phyloP scores from a whole-genome alignment of 306 rosid genomes.

The Cicer cuneatum region DNA sequence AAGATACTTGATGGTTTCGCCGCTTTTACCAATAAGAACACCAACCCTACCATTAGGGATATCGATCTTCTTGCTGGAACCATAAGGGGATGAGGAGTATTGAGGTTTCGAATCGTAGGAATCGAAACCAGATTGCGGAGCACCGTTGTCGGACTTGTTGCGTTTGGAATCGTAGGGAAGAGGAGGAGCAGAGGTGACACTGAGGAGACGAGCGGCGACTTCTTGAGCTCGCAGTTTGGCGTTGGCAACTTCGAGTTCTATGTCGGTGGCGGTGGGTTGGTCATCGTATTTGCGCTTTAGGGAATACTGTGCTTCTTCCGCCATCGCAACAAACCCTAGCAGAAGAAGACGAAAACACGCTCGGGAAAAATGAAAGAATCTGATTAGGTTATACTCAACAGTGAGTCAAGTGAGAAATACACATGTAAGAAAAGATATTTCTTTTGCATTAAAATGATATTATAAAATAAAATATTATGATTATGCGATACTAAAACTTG shows the following conservation, averaged over 20 bases:
- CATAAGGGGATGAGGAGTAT: constrained; percentile 44
- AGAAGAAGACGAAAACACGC: neutral
- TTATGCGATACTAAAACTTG: too few species aligned
- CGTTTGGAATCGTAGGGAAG: constrained; percentile 67
- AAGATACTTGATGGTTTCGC: constrained; percentile 96
- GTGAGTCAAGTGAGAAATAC: too few species aligned
- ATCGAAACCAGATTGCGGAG: constrained; percentile 62
- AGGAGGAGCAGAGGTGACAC: constrained; percentile 45
- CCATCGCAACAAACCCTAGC: constrained; percentile 45
- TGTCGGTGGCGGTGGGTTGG: constrained; percentile 60
- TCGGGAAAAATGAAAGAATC: neutral
- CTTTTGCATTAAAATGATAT: too few species aligned
- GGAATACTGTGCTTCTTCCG: constrained; percentile 48
- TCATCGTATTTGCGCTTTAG: constrained; percentile 92
- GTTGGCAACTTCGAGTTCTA: constrained; percentile 64
- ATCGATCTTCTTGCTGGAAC: constrained; percentile 80
- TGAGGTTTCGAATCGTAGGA: constrained; percentile 69
- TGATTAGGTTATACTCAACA: neutral
- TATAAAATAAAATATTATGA: too few species aligned
- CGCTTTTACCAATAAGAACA: constrained; percentile 93
- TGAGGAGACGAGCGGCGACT: constrained; percentile 84
- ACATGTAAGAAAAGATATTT: too few species aligned
- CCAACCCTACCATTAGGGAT: constrained; percentile 97
- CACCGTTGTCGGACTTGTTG: constrained; percentile 76
- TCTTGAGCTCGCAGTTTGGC: constrained; percentile 92